phyloP scores from a whole-genome alignment of 2,329 filamentous ascomycete genomes.

The Triangularia verruculosa region DNA sequence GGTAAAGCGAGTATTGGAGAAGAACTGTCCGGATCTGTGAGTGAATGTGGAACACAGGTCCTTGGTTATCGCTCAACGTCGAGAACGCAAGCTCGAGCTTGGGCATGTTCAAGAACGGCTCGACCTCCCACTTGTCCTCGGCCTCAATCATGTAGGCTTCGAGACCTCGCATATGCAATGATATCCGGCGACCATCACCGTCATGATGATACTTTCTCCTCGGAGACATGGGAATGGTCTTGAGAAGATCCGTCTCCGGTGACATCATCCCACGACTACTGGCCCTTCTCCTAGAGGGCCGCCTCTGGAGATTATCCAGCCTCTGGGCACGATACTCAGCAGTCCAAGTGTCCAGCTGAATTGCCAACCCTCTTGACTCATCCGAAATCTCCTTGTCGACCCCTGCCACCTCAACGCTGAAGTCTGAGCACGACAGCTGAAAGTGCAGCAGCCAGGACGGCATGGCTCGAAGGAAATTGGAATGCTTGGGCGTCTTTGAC shows the following conservation, averaged over 20 bases:
- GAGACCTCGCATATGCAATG: constrained; percentile 76
- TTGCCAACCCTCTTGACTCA: constrained; percentile 74
- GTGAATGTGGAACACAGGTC: constrained; percentile 83
- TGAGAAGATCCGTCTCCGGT: constrained; percentile 64
- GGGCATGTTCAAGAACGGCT: constrained; percentile 83
- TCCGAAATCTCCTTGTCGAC: constrained; percentile 80
- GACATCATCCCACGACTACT: constrained; percentile 67
- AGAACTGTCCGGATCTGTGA: constrained; percentile 75
- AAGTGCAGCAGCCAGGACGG: constrained; percentile 83
- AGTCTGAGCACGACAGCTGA: constrained; percentile 81
- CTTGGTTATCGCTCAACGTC: constrained; percentile 81
- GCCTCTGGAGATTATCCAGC: constrained; percentile 59
- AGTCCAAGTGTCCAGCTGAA: constrained; percentile 85
- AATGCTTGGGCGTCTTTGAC: constrained; percentile 49
- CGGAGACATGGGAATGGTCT: constrained; percentile 49
- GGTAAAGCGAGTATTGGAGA: constrained; percentile 87
- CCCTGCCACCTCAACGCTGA: constrained; percentile 87
- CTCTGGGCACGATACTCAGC: constrained; percentile 85
- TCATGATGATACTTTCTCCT: constrained; percentile 55
- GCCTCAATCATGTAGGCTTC: constrained; percentile 91
- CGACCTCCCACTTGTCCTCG: constrained; percentile 75
- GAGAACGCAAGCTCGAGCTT: constrained; percentile 83
- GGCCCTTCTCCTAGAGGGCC: constrained; percentile 64
- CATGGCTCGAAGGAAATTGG: constrained; percentile 72
- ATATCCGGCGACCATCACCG: constrained; percentile 76